Evolutionary conservation across 495 filamentous ascomycete genomes (phyloP).

Genomic region (Talaromyces borbonicus): DNA sequence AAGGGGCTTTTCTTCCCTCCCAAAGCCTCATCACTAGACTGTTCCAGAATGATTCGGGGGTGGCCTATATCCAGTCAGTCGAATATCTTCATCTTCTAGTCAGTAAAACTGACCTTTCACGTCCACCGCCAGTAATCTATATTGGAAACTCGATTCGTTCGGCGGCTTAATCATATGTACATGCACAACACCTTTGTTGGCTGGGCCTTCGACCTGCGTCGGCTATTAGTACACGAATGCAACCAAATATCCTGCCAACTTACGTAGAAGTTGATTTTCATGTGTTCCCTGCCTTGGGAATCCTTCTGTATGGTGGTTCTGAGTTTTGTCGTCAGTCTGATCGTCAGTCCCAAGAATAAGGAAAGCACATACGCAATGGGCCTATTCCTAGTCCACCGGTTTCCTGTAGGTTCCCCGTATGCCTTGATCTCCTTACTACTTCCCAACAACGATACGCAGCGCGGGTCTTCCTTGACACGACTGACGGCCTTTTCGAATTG

Average conservation of each 20-base stretch:
- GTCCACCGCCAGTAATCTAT: conserved; percentile 73
- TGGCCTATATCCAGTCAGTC: conserved; percentile 20
- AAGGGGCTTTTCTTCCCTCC: conserved; percentile 20
- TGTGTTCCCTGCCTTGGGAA: conserved; percentile 63
- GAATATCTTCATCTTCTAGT: neutral
- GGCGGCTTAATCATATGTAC: conserved; percentile 65
- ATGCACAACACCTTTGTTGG: conserved; percentile 61
- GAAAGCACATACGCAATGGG: conserved; percentile 61
- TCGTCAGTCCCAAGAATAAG: neutral
- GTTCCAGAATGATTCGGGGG: conserved; percentile 39
- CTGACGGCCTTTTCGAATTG: conserved; percentile 85
- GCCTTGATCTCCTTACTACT: conserved; percentile 65
- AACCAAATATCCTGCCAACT: no score
- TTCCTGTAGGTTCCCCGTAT: conserved; percentile 73
- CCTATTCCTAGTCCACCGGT: conserved; percentile 74
- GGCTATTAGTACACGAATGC: conserved; percentile 12
- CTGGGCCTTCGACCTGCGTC: conserved; percentile 68
- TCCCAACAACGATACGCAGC: conserved; percentile 67
- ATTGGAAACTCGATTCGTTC: conserved; percentile 60
- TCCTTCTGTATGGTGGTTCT: conserved; percentile 63
- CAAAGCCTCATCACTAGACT: conserved; percentile 25
- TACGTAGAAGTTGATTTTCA: conserved; percentile 85
- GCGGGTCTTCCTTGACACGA: conserved; percentile 60
- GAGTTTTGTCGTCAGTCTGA: neutral
- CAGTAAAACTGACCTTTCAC: conserved; percentile 42